phyloP scores from a whole-genome alignment of 352 stramenopile species.

The Phytophthora hibernalis region DNA sequence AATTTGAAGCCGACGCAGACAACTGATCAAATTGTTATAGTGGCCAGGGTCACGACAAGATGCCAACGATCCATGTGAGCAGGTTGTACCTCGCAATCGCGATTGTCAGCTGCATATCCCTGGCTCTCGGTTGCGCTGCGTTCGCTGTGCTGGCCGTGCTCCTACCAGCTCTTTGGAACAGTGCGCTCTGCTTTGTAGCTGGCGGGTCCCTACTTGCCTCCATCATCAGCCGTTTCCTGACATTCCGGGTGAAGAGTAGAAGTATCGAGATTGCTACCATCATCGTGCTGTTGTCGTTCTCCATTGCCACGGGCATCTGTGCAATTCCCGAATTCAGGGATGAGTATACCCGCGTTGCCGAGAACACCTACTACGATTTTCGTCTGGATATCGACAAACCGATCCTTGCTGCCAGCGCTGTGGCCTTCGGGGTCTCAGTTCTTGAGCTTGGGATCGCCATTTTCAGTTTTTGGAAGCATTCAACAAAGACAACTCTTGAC shows the following conservation, averaged over 20 bases:
- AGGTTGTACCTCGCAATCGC: background rate
- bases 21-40: too few relatives aligned
- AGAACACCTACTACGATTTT: background rate
- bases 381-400: background rate
- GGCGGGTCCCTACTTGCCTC: slow-evolving; percentile 1
- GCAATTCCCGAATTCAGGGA: background rate
- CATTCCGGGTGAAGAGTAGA: background rate
- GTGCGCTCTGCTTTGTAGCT: background rate
- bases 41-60: background rate
- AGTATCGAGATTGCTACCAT: slow-evolving; percentile 3
- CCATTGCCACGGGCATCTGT: background rate
- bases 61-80: slow-evolving; percentile 1
- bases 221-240: background rate
- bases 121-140: background rate
- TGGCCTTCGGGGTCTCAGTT: background rate
- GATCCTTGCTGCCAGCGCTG: background rate
- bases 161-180: background rate
- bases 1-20: background rate
- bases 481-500: background rate
- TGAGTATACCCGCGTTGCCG: background rate
- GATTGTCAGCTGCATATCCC: background rate
- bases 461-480: background rate
- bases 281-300: background rate
- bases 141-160: slow-evolving; percentile 7
- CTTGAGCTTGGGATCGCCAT: background rate